These are phyloP conservation scores for Medicago lupulina DNA, from an alignment of 306 rosid genomes.

Conservation along the genomic window DNA sequence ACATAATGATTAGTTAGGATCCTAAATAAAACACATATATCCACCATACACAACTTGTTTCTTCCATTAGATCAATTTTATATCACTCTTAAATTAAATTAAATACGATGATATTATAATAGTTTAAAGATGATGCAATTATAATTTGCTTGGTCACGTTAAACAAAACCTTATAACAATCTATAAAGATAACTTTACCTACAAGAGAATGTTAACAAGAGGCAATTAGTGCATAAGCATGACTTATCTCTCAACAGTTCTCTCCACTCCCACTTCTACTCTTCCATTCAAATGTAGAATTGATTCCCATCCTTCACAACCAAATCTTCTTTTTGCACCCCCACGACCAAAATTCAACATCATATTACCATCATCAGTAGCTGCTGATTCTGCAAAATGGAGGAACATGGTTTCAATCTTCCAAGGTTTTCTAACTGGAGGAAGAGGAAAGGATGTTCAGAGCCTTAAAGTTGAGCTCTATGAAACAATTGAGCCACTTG, in stretches of 20 bases:
- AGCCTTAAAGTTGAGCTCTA: constrained; percentile 52
- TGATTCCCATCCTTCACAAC: constrained; percentile 28
- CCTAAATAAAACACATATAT: too few species aligned
- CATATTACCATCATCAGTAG: constrained; percentile 1
- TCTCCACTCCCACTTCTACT: constrained; percentile 26
- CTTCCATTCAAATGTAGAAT: constrained; percentile 26
- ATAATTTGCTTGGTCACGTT: too few species aligned
- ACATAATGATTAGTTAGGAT: too few species aligned
- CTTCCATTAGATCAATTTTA: too few species aligned
- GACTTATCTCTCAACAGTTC: constrained; percentile 8
- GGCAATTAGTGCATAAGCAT: background rate
- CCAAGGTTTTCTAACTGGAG: constrained; percentile 39
- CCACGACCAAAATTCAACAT: constrained; percentile 32
- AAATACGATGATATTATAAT: too few species aligned
- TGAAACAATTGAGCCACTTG: constrained; percentile 45
- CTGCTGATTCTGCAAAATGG: constrained; percentile 46
- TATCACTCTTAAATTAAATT: too few species aligned
- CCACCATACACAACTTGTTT: too few species aligned
- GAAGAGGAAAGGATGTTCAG: constrained; percentile 41
- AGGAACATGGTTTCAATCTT: constrained; percentile 48
- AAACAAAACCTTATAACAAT: too few species aligned
- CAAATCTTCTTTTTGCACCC: constrained; percentile 30
- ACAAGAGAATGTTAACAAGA: background rate
- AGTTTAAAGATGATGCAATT: too few species aligned
- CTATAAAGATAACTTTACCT: background rate